A percentile compares a stretch with the other conserved stretches of the same genome.
Conservation (phyloP, 148 eudicot species). For the Camellia sinensis region DNA sequence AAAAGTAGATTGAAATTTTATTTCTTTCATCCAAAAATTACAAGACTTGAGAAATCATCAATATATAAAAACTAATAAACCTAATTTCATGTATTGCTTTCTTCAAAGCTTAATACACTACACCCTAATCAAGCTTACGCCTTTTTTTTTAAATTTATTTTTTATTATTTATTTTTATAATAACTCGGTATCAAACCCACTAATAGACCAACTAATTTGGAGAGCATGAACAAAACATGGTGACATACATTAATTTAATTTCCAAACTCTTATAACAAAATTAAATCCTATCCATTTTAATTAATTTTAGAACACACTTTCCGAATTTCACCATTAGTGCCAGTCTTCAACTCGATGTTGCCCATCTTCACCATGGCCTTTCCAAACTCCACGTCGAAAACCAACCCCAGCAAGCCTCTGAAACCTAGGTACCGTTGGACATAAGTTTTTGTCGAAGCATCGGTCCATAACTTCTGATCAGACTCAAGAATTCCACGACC, state of each 20-base stretch:
- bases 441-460: constrained; percentile 16
- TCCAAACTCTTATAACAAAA: neutral
- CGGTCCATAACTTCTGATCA: constrained; percentile 29
- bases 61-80: no score
- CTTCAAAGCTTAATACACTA: no score
- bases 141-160: no score
- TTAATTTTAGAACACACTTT: constrained; percentile 26
- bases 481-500: constrained; percentile 31
- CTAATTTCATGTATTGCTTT: no score
- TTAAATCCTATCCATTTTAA: neutral
- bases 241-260: no score
- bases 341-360: constrained; percentile 28
- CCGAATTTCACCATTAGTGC: constrained; percentile 29
- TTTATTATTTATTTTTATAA: no score
- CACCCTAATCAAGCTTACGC: no score
- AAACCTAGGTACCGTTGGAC: constrained; percentile 23
- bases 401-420: constrained; percentile 17
- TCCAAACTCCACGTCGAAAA: constrained; percentile 27
- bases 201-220: no score
- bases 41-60: no score
- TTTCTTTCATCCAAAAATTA: no score
- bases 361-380: constrained; percentile 39
- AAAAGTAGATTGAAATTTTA: no score
- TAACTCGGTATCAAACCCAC: no score
- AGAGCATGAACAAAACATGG: neutral